A percentile compares a stretch with the other conserved stretches of the same genome.
These are phyloP conservation scores for Penicillium turbatum DNA, from an alignment of 495 filamentous ascomycete species.

Conservation along the genomic window DNA sequence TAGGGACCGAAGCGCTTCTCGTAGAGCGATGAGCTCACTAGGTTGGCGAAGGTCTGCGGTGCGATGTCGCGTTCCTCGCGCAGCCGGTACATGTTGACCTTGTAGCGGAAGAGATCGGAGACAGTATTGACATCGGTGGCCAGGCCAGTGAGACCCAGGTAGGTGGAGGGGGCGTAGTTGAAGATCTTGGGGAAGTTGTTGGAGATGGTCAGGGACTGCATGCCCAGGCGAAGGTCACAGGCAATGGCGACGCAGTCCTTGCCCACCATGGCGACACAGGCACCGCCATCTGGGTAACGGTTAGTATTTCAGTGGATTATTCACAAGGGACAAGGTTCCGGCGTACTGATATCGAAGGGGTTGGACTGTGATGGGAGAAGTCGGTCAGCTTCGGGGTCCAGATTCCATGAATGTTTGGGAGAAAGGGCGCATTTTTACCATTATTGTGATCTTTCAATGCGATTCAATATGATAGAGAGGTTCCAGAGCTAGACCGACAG, in stretches of 20 bases:
- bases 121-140: constrained; percentile 95
- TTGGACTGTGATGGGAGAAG: constrained; percentile 52
- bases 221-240: constrained; percentile 95
- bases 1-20: constrained; percentile 93
- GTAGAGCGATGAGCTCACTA: constrained; percentile 85
- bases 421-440: constrained; percentile 25
- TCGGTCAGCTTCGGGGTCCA: constrained; percentile 32
- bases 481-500: constrained; percentile 15
- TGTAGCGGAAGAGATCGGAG: constrained; percentile 96
- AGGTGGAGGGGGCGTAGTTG: constrained; percentile 84
- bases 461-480: constrained; percentile 7
- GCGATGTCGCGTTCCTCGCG: constrained; percentile 95
- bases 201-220: constrained; percentile 93
- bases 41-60: constrained; percentile 90
- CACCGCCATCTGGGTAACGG: constrained; percentile 71
- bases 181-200: constrained; percentile 99
- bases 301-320: constrained; percentile 25
- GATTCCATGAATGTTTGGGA: constrained; percentile 7
- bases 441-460: constrained; percentile 23
- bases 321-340: constrained; percentile 5
- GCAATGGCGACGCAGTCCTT: constrained; percentile 99
- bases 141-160: constrained; percentile 93
- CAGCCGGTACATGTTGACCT: constrained; percentile 99
- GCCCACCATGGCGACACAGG: constrained; percentile 96
- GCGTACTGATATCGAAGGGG: constrained; percentile 86